Percentiles rank a stretch among this genome's conserved stretches.
Evolutionary conservation across 2,329 filamentous ascomycete genomes (phyloP).

Genomic region (Rutstroemia sp.): DNA sequence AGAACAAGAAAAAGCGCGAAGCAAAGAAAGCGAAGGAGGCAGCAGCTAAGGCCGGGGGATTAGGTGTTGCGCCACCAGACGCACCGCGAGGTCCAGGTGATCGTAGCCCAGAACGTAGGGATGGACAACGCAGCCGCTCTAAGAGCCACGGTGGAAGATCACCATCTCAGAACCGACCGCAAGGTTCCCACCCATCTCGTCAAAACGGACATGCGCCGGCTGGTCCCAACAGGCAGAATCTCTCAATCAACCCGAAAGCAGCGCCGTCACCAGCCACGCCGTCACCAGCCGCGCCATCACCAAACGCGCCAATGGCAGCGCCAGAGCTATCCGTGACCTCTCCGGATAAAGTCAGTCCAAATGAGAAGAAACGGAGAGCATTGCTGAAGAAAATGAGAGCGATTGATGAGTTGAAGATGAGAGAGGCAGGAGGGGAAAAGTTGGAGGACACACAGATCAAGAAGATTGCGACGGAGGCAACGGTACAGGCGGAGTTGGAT

Average conservation of each 20-base stretch:
- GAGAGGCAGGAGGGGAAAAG: conserved; percentile 88
- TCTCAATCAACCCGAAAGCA: conserved; percentile 23
- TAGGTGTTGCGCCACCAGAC: conserved; percentile 25
- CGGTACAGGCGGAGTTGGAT: conserved; percentile 77
- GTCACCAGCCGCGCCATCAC: not conserved
- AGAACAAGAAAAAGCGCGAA: conserved; percentile 98
- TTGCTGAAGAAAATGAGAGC: conserved; percentile 96
- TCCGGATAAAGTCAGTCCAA: conserved; percentile 51
- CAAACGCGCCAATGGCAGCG: conserved; percentile 22
- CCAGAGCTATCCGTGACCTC: conserved; percentile 47
- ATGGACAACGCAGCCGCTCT: conserved; percentile 46
- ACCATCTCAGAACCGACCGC: conserved; percentile 36
- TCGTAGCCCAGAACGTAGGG: conserved; percentile 39
- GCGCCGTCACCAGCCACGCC: conserved; percentile 18
- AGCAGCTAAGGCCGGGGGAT: conserved; percentile 50
- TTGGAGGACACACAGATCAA: conserved; percentile 97
- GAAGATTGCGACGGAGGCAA: conserved; percentile 87
- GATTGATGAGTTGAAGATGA: conserved; percentile 97
- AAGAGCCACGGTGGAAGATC: conserved; percentile 38
- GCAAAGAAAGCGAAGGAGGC: conserved; percentile 85
- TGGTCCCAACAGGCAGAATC: conserved; percentile 26
- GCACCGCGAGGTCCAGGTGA: conserved; percentile 22
- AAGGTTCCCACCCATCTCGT: conserved; percentile 31
- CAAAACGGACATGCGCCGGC: conserved; percentile 13
- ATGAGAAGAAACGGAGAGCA: conserved; percentile 89